Evolutionary conservation across 2,329 filamentous ascomycete species (phyloP).

Genomic region (Diaporthe vexans): DNA sequence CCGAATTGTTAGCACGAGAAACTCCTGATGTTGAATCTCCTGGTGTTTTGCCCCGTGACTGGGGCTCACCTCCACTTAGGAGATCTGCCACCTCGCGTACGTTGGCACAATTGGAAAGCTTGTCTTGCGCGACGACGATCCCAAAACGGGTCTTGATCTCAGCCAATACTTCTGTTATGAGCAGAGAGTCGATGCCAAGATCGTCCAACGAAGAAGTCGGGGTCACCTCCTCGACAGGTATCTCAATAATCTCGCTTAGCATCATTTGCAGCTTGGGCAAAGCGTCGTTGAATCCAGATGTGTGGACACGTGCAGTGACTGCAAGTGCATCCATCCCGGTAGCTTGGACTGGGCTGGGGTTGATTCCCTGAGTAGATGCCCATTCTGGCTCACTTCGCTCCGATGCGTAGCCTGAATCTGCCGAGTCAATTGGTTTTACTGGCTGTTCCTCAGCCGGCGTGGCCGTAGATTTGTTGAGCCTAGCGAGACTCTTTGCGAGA

Average conservation of each 20-base stretch:
- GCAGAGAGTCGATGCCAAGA: constrained; percentile 55
- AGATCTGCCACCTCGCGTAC: constrained; percentile 4
- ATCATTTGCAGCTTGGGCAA: constrained; percentile 9
- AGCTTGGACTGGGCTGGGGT: not conserved
- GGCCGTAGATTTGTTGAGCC: constrained; percentile 26
- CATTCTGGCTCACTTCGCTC: constrained; percentile 13
- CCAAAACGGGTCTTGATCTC: constrained; percentile 47
- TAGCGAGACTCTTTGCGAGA: constrained; percentile 37
- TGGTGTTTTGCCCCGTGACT: not conserved
- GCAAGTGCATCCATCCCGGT: not conserved
- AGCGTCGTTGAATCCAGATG: not conserved
- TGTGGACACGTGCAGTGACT: not conserved
- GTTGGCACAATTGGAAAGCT: constrained; percentile 29
- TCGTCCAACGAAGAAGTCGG: constrained; percentile 48
- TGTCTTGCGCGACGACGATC: constrained; percentile 37
- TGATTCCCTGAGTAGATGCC: not conserved
- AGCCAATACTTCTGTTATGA: constrained; percentile 51
- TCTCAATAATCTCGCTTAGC: constrained; percentile 44
- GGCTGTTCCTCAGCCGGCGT: not conserved
- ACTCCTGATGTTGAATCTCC: not conserved
- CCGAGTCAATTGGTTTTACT: not conserved
- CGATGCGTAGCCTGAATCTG: constrained; percentile 15
- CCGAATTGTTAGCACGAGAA: not conserved
- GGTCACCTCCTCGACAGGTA: constrained; percentile 43
- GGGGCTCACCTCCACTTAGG: constrained; percentile 1